phyloP scores from a whole-genome alignment of 495 filamentous ascomycete genomes.

The Penicillium cosmopolitanum region DNA sequence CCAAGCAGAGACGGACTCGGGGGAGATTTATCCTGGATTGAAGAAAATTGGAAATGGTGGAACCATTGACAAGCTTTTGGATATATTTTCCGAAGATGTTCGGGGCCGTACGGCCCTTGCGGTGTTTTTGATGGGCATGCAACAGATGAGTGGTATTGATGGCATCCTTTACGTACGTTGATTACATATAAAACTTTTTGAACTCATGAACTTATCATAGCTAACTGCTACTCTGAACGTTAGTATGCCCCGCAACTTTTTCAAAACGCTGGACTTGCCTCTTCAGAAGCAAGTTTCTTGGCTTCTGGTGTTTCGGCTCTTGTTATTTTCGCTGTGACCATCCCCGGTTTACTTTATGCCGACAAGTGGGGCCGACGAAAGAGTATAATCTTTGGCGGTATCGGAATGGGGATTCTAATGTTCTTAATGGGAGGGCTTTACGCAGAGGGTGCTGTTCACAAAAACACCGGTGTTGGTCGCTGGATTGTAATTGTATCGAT shows the following conservation, averaged over 20 bases:
- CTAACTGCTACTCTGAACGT: neutral
- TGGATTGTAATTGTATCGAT: conserved; percentile 60
- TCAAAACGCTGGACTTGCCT: conserved; percentile 54
- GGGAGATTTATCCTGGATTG: too few relatives aligned
- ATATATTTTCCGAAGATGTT: too few relatives aligned
- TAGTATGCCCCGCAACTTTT: conserved; percentile 59
- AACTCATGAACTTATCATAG: neutral
- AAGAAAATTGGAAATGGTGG: neutral
- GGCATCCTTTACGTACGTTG: conserved; percentile 55
- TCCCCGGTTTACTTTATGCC: conserved; percentile 56
- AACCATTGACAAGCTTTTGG: conserved; percentile 19
- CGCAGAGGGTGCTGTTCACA: conserved; percentile 50
- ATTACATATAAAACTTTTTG: neutral
- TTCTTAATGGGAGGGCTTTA: conserved; percentile 56
- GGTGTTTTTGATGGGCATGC: conserved; percentile 47
- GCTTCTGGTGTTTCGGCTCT: conserved; percentile 58
- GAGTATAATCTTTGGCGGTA: conserved; percentile 59
- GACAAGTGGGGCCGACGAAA: conserved; percentile 64
- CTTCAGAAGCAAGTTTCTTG: conserved; percentile 53
- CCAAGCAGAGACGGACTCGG: too few relatives aligned
- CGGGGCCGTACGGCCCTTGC: conserved; percentile 41
- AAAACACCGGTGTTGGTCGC: conserved; percentile 44
- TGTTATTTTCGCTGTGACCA: conserved; percentile 51
- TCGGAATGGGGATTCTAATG: conserved; percentile 49
- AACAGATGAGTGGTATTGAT: conserved; percentile 52